Conservation (phyloP, 768 basidiomycete species). For the Infundibulicybe gibba region DNA sequence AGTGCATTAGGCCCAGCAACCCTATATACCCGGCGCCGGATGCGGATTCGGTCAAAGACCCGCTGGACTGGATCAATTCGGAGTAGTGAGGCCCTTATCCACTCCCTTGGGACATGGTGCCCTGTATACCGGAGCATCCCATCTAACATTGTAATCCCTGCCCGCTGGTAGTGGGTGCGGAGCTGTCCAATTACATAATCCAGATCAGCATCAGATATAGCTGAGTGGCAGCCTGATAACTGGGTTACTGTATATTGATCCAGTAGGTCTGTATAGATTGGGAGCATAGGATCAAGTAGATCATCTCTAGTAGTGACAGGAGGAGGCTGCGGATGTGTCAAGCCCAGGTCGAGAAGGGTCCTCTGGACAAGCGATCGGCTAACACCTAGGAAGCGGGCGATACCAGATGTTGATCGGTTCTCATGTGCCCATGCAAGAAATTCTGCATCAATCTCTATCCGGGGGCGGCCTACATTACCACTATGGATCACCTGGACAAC, state of each 20-base stretch:
- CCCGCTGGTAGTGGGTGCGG: conserved; percentile 4
- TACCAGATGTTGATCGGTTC: conserved; percentile 8
- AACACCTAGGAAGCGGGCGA: conserved; percentile 11
- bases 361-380: conserved; percentile 8
- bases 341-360: conserved; percentile 9
- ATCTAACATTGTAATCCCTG: conserved; percentile 18
- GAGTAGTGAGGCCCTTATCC: conserved; percentile 10
- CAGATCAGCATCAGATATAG: not conserved
- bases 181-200: conserved; percentile 8
- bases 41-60: conserved; percentile 11
- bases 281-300: conserved; percentile 2
- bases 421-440: conserved; percentile 15
- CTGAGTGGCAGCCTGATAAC: not conserved
- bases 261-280: not conserved
- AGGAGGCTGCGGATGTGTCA: conserved; percentile 6
- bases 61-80: conserved; percentile 12
- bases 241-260: not conserved
- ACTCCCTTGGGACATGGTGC: conserved; percentile 5
- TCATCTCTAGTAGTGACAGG: not conserved
- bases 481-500: conserved; percentile 3
- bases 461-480: conserved; percentile 10
- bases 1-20: conserved; percentile 27
- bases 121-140: conserved; percentile 14
- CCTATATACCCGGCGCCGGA: conserved; percentile 16
- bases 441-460: conserved; percentile 9